These are phyloP conservation scores for Globisporangium splendens DNA, from an alignment of 352 stramenopile genomes.

Conservation along the genomic window DNA sequence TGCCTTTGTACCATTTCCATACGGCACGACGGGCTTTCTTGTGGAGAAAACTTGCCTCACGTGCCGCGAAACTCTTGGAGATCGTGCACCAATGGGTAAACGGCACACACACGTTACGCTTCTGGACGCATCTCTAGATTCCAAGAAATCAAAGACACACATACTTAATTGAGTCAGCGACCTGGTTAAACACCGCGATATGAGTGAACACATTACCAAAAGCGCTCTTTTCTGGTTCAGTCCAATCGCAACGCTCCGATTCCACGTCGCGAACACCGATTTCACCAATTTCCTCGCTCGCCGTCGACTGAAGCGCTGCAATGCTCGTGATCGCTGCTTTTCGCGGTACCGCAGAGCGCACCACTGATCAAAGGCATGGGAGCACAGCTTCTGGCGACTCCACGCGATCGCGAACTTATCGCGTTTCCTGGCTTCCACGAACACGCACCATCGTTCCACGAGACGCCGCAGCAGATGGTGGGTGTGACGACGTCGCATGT, in stretches of 20 bases:
- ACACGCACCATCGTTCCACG: slow-evolving; percentile 5
- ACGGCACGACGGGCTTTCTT: not conserved
- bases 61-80: not conserved
- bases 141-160: not conserved
- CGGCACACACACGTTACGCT: not conserved
- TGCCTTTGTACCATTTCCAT: slow-evolving; percentile 2
- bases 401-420: not conserved
- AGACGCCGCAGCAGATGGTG: not conserved
- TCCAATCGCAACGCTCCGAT: not conserved
- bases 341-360: not conserved
- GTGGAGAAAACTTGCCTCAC: not conserved
- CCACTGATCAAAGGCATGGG: slow-evolving; percentile 4
- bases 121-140: slow-evolving; percentile 2
- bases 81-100: not conserved
- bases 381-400: slow-evolving; percentile 1
- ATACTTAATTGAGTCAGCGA: not conserved
- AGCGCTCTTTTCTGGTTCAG: not conserved
- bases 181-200: not conserved
- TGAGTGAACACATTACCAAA: not conserved
- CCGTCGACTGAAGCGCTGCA: not conserved
- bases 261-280: not conserved
- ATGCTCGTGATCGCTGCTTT: not conserved
- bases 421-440: slow-evolving; percentile 7
- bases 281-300: not conserved
- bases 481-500: not conserved